Evolutionary conservation across 2,329 filamentous ascomycete species (phyloP), one percentile per base, ranked within the genome.

Genomic region (Apiospora koreana): DNA sequence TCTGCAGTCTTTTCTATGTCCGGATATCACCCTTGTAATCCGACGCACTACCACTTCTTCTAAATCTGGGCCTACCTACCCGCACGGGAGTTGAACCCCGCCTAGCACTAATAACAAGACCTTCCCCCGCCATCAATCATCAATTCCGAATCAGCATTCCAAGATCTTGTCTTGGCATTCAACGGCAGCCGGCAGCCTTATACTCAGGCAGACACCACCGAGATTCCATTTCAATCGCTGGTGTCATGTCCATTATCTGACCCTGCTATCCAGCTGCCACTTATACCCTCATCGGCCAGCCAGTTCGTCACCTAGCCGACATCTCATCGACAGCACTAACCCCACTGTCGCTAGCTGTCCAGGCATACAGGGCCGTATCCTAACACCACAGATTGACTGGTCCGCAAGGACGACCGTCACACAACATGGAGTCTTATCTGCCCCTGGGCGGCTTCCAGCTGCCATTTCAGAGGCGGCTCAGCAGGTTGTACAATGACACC

Each of bases 401-500:
- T 50, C 48, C 14, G 48, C 12, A 12, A 14, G 50, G 25, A 58
- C 28, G 28, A 58, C 25, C 50, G 28, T 58, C 54, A 2, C 54
- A 68, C 69, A 71, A 54, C 72, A 88, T 88, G 86, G 86, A 86
- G 70, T 85, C 85, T 0, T 83, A 86, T 70, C 76, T 87, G n/a
- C 84, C 86, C 12, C 77, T 84, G 65, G 84, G 84, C 69, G 85
- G 86, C 79, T 85, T 87, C 72, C 83, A 86, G 80, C 80, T 87
- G 79, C 86, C 88, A 66, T 86, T 90, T 71, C 88, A 90, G 79
- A 86, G 88, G 71, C 86, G 89, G 69, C 85, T 94, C 23, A 93
- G 90, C 74, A 86, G 92, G 76, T 88, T 95, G 70, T 95, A 95
- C 79, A 92, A 92, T 75, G 93, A 95, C 82, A 94, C 92, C 70